Evolutionary conservation across 805 yeast genomes (phyloP), one percentile per base, ranked within the genome.

Genomic region (Suhomyces xylopsoci): DNA sequence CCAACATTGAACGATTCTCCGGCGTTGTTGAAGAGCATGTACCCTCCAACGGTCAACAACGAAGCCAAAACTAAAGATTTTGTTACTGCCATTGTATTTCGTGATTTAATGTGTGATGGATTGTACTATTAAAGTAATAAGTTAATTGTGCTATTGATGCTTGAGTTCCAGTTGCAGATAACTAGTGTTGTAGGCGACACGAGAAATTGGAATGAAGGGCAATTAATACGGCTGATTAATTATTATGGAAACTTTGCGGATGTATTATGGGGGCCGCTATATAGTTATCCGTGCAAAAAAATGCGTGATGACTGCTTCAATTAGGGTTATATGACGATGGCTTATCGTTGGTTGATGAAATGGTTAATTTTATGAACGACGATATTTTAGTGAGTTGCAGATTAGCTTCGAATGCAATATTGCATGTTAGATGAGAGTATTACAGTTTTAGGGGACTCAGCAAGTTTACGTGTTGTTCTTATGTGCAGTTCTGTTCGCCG

Each of bases 1-100:
- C 99, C 99, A 53, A 94, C 84, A 70, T 94, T 88, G 78, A 94
- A 94, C 50, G 84, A 79, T 68, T 91, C 96, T 45, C 98, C 98
- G 55, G 90, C 84, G 49, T 96, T 96, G 56, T 91, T 90, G 81
- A 94, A 90, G 59, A 94, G 78, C 83, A 84, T 78, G 65, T 84
- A 75, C 22, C 80, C 80, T n/a, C 80, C 79, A 26, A 74, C 74
- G 24, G 75, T 68, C 44, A 73, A 60, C 34, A 72, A 60, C 28
- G 77, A 55, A 51, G 70, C 62, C 49, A 64, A 58, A 19, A 68
- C 65, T 52, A 74, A 69, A 36, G 64, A 62, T 48, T 51, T 48
- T 32, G 49, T 51, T 20, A 52, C 52, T 15, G 55, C 48, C 60
- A 57, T 57, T 45, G 28, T 52, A 20, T 30, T 15, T 7, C 20